Evolutionary conservation across 257 asterid genomes (phyloP).

Genomic region (Sherardia arvensis): DNA sequence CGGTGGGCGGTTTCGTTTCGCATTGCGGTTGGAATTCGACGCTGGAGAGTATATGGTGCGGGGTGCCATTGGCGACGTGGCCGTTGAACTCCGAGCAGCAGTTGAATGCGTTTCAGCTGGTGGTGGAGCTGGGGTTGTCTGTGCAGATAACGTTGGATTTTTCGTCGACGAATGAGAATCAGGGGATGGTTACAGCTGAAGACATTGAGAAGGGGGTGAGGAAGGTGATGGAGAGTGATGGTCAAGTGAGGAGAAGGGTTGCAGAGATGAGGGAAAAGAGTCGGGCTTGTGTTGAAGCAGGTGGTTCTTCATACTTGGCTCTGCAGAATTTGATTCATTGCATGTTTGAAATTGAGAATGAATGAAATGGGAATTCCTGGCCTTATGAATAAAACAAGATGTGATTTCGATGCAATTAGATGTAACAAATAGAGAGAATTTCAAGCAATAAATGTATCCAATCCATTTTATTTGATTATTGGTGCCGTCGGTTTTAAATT

Average conservation of each 20-base stretch:
- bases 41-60: slow-evolving; percentile 18
- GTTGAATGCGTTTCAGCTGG: slow-evolving; percentile 15
- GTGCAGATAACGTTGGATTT: slow-evolving; percentile 9
- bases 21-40: slow-evolving; percentile 25
- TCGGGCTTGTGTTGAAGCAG: slow-evolving; percentile 1
- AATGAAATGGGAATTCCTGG: no score
- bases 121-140: slow-evolving; percentile 10
- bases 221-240: slow-evolving; percentile 16
- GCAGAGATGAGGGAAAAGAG: slow-evolving; percentile 8
- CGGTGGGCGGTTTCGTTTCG: slow-evolving; percentile 16
- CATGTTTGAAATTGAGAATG: no score
- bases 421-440: no score
- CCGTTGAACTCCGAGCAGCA: slow-evolving; percentile 19
- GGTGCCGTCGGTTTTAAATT: no score
- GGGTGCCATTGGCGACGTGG: slow-evolving; percentile 22
- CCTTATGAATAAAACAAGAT: no score
- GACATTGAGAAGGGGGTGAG: slow-evolving; percentile 16
- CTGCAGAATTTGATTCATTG: slow-evolving; percentile 3
- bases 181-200: slow-evolving; percentile 6
- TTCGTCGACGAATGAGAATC: neutral
- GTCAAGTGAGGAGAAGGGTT: slow-evolving; percentile 13
- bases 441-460: no score
- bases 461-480: no score
- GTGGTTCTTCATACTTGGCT: slow-evolving; percentile 11
- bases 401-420: no score